Base-by-base conservation (phyloP, 1,139 yeast species). In the Suhomyces bokatorum region DNA sequence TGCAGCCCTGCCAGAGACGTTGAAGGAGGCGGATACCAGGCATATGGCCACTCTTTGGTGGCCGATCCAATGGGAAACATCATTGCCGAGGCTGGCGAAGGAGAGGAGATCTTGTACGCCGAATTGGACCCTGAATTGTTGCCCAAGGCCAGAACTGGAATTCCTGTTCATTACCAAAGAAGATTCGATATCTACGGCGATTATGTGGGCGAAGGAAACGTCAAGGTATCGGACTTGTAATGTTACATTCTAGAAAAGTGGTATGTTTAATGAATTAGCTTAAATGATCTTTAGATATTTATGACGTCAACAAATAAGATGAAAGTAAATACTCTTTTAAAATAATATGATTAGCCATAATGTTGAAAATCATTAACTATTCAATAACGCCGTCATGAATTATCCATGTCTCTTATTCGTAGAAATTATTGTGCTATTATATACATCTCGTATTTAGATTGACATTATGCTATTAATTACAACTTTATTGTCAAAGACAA, bases 1-100 rank as follows among this genome's bases (percentile, higher is more conserved):
- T 89, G 96, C 60, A 87, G 96, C 16, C 98, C 98, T 1, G 91
- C 97, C 3, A 77, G 97, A 60, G 89, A 87, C 57, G 71, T 80
- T 48, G 75, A 72, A 13, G 71, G 70, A 6, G 73, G 81, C 30
- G 82, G 83, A 0, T 91, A 91, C 65, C 97, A 89, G 58, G 96
- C 97, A 0, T 91, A 83, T 59, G 98, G 98, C 2, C 97, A 91
- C 62, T 87, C 96, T 1, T 71, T 88, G 59, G 91, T 89, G 10
- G 87, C 81, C 34, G 95, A 87, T 63, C 98, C 98, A 12, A 70
- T 73, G 63, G 97, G 97, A n/a, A 77, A 80, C 33, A 74, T 89
- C 29, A 61, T 89, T 20, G 83, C 84, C 17, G 96, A 89, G 61
- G 96, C 96, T 9, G 95, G 87, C 10, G 90, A 86, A 56, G 86